phyloP scores from a whole-genome alignment of 768 basidiomycete species.

The Russula olivacea region DNA sequence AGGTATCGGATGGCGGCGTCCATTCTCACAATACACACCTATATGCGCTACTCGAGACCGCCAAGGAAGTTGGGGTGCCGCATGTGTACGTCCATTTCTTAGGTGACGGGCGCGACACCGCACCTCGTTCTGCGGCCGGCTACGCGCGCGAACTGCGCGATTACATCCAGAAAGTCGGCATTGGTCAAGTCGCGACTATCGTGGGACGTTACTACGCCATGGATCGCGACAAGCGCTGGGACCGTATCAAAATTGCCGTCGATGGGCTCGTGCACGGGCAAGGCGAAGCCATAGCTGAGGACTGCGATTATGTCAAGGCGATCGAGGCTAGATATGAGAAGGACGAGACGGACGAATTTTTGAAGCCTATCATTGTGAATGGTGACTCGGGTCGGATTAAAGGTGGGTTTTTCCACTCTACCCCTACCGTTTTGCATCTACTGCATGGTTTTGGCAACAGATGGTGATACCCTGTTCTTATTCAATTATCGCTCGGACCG shows the following conservation, averaged over 20 bases:
- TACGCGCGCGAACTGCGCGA: slow-evolving; percentile 74
- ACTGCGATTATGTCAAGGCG: slow-evolving; percentile 53
- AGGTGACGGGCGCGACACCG: slow-evolving; percentile 92
- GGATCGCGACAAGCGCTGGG: slow-evolving; percentile 97
- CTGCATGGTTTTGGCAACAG: slow-evolving; percentile 34
- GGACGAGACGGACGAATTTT: slow-evolving; percentile 89
- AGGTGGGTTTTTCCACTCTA: slow-evolving; percentile 40
- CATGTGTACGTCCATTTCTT: slow-evolving; percentile 91
- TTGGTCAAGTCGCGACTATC: slow-evolving; percentile 79
- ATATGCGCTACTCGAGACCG: slow-evolving; percentile 84
- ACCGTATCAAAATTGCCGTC: slow-evolving; percentile 83
- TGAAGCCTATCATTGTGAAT: slow-evolving; percentile 89
- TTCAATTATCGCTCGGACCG: slow-evolving; percentile 98
- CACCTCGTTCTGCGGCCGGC: slow-evolving; percentile 71
- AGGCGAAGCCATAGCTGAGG: slow-evolving; percentile 53
- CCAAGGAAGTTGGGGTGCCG: slow-evolving; percentile 78
- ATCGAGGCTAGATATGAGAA: slow-evolving; percentile 74
- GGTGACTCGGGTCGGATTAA: slow-evolving; percentile 75
- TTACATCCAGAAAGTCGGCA: slow-evolving; percentile 69
- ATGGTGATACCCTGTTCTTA: slow-evolving; percentile 85
- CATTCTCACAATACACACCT: slow-evolving; percentile 92
- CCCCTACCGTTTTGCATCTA: background rate
- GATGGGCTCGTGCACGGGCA: slow-evolving; percentile 64
- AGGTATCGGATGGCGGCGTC: slow-evolving; percentile 95
- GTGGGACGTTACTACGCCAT: slow-evolving; percentile 93